Evolutionary conservation across 2,329 filamentous ascomycete species (phyloP), one percentile per base, ranked within the genome.

Genomic region (Pezicula carpinea): DNA sequence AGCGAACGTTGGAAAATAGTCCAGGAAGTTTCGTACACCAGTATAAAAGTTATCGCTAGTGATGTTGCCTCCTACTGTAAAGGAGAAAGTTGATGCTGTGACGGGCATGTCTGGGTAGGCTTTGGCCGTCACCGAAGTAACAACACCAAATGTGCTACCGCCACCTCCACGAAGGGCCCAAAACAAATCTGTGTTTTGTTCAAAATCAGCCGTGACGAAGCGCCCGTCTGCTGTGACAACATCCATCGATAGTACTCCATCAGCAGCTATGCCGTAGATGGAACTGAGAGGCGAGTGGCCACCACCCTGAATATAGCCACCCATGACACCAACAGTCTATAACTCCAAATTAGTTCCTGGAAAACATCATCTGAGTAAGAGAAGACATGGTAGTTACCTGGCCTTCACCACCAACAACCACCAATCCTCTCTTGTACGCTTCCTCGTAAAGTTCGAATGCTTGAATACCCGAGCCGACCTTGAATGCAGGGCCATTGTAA

Each of bases 151-250:
- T 0, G 78, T 83, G 15, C 73, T 74, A 4, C 76, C 78, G 6
- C 79, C 79, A 4, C 77, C 72, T 5, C 80, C 79, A 46, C 76
- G 66, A 47, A 83, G 67, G 1, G 81, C 82, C 81, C 80, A 86
- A 60, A 82, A 85, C 0, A 85, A 64, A 42, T 85, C 80, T 0
- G 65, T 48, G 46, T 83, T 71, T 33, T 75, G 64, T 6, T 70
- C 66, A 31, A 74, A 73, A 39, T 75, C 78, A 2, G 74, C 72
- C 0, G 66, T 70, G 1, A 80, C 43, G 14, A 76, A 66, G 14
- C 70, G 56, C 0, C 80, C 79, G 11, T 59, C 55, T 0, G 74
- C 73, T 0, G 74, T 76, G 2, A 85, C 73, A 1, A 82, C 64
- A 21, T 80, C 71, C 62, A 77, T 71, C 51, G 79, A 69, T 2